Base-by-base conservation (phyloP, 306 rosid species). In the Vigna reflexopilosa region DNA sequence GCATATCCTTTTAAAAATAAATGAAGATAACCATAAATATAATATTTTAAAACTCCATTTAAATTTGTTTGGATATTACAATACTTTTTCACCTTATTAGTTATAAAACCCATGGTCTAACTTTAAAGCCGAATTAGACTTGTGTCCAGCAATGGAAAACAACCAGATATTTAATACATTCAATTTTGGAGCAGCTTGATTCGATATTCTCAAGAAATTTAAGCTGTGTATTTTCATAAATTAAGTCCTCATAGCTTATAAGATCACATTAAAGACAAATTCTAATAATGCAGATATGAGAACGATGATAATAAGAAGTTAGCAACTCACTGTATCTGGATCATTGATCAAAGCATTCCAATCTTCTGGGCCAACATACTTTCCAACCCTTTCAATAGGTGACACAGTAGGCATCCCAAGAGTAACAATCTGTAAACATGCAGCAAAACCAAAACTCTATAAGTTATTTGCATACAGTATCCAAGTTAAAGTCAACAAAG, bases 321-420 rank as follows among this genome's bases (percentile, higher is more conserved):
- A 61, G 44, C 45, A 15, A 81, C 98, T 89, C 68, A 89, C 98
- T 3, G 82, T 91, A 77, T 95, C 86, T 6, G 97, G 98, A 64
- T 95, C 93, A 34, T 89, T 87, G 22, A 92, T 95, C 86, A 95
- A 62, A 58, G 79, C 72, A 83, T 95, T 95, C 98, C 98, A 92
- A 58, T 92, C 98, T 67, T 82, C 77, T 42, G 98, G 93, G 82
- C 84, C 83, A 28, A 95, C 90, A 54, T 95, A 92, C 79, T 89
- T 91, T 59, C 98, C 98, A 20, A 91, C 98, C 84, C 55, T 91
- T 80, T 90, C 90, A 71, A 75, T 86, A 77, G 98, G 98, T 8
- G 92, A 95, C 51, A 91, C 73, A 1, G 72, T 45, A 79, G 98
- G 93, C 93, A 95, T 91, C 75, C 98, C 97, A 66, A 95, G 98